A percentile compares a stretch with the other conserved stretches of the same genome.
Conservation (phyloP, 768 basidiomycete genomes). For the Collybia sordida region DNA sequence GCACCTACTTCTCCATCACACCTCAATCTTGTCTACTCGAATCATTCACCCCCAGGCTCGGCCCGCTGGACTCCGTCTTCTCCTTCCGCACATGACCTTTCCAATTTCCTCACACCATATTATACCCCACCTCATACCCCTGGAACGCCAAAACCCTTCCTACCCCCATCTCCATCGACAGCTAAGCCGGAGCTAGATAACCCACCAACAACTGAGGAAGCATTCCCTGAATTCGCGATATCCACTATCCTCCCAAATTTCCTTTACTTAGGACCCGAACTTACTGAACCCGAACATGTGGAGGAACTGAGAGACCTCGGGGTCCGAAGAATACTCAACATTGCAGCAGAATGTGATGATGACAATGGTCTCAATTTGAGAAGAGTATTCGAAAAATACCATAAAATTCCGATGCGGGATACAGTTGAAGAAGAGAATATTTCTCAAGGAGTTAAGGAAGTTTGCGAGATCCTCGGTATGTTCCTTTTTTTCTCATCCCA, state of each 20-base stretch:
- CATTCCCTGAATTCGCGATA: conserved; percentile 70
- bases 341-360: conserved; percentile 88
- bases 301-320: conserved; percentile 71
- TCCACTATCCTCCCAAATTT: conserved; percentile 92
- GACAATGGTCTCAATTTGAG: conserved; percentile 70
- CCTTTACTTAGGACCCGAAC: conserved; percentile 89
- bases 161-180: conserved; percentile 60
- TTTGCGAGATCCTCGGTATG: conserved; percentile 85
- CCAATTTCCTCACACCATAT: conserved; percentile 48
- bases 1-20: conserved; percentile 56
- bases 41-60: conserved; percentile 53
- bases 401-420: conserved; percentile 90
- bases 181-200: conserved; percentile 63
- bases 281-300: conserved; percentile 72
- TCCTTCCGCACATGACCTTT: conserved; percentile 26
- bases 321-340: conserved; percentile 86
- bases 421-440: conserved; percentile 94
- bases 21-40: conserved; percentile 59
- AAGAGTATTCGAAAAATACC: conserved; percentile 79
- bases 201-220: conserved; percentile 60
- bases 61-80: conserved; percentile 44
- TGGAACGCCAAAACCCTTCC: conserved; percentile 40
- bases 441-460: conserved; percentile 75
- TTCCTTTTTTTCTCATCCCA: conserved; percentile 6
- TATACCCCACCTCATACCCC: conserved; percentile 56